Evolutionary conservation across 2,329 filamentous ascomycete genomes (phyloP), one percentile per base, ranked within the genome.

Genomic region (Huntiella decipiens): DNA sequence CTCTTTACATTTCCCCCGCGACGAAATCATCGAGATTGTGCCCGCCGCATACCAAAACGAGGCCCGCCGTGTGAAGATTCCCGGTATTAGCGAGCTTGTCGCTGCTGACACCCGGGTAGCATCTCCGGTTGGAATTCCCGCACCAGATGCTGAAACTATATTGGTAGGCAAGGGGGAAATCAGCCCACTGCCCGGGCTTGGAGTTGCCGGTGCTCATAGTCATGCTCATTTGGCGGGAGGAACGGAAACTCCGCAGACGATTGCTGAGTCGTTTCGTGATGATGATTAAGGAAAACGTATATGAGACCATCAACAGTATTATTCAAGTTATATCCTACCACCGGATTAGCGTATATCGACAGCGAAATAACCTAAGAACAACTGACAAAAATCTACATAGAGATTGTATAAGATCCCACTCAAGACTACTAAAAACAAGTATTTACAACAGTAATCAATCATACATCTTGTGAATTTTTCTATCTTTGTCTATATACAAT

Each of bases 21-120:
- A 98, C 58, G 86, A 98, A 60, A 96, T 98, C 57, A 94, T 98
- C 54, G 91, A 98, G 68, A 95, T 98, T 58, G 92, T 96, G 49
- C 92, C 91, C 3, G 87, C 88, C 13, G 88, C 85, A 31, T 98
- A 98, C 63, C 91, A 95, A 65, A 98, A 98, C 58, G 82, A 91
- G 61, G 84, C 88, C 15, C 91, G 84, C 60, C 78, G 86, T 48
- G 86, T 98, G 55, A 78, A 82, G 54, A 93, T 98, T 51, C 81
- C 83, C 4, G 71, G 71, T 3, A 61, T 76, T 19, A 70, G 76
- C 49, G 68, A 73, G 10, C 69, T 73, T 43, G 77, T 86, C 44
- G 73, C 92, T 11, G 82, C 84, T 2, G 73, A 73, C 43, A 50
- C 48, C 3, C 16, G 48, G 13, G 48, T 50, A n/a, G 39, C 44